These are phyloP conservation scores for Phytophthora megakarya DNA, from an alignment of 352 stramenopile genomes.

Conservation along the genomic window DNA sequence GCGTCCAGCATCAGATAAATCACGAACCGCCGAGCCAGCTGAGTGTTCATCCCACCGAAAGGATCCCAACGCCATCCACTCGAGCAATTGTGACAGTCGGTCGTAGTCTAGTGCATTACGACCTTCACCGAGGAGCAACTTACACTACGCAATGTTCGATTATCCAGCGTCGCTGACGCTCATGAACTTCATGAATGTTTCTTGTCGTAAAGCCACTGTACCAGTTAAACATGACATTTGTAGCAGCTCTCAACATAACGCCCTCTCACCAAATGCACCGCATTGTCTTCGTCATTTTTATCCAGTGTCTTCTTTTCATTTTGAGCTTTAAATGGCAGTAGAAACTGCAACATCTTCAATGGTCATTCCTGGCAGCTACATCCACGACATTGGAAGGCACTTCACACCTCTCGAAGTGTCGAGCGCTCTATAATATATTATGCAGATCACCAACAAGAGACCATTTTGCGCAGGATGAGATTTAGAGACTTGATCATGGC, in stretches of 20 bases:
- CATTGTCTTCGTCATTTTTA: not conserved
- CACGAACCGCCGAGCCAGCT: not conserved
- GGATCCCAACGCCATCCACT: slow-evolving; percentile 22
- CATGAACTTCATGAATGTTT: not conserved
- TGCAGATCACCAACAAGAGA: too few species aligned
- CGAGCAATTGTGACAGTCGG: slow-evolving; percentile 5
- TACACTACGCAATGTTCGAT: not conserved
- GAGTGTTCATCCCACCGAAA: not conserved
- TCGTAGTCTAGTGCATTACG: slow-evolving; percentile 11
- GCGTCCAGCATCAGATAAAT: not conserved
- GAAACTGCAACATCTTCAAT: slow-evolving; percentile 5
- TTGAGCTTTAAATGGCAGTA: not conserved
- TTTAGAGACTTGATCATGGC: not conserved
- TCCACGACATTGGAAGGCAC: not conserved
- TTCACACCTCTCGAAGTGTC: not conserved
- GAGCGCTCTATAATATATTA: too few species aligned
- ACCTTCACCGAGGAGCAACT: not conserved
- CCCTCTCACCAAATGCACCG: not conserved
- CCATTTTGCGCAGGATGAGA: too few species aligned
- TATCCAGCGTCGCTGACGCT: not conserved
- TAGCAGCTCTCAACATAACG: not conserved
- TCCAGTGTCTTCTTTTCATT: too few species aligned
- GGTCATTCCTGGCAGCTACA: not conserved
- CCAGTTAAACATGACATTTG: not conserved
- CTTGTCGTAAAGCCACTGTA: not conserved